Evolutionary conservation across 2,329 filamentous ascomycete species (phyloP), one percentile per base, ranked within the genome.

Genomic region (Stromatinia cepivora): DNA sequence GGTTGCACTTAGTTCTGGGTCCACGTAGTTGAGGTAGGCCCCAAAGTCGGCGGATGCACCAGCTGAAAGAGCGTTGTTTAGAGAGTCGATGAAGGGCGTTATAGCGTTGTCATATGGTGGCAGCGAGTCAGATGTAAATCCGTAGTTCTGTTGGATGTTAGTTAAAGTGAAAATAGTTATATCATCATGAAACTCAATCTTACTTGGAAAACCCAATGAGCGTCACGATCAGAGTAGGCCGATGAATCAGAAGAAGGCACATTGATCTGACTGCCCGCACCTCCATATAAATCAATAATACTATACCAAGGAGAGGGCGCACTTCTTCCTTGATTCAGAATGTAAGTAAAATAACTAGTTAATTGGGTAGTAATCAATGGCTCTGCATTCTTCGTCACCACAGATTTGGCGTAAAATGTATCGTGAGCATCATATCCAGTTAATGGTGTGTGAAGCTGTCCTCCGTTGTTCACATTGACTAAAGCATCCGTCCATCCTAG

Each of bases 321-420:
- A 39, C 20, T 68, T 25, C 13, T 63, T 17, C 69, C 69, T 64
- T 71, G 28, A 22, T 69, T 67, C 10, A 69, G 17, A 17, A 68
- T 25, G 20, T 57, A 72, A 0, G 25, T 52, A 36, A 67, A 72
- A 58, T 62, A 72, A 62, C 65, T 63, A 13, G 34, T 34, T 1
- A 70, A n/a, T 48, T 61, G 54, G 13, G 42, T 34, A 5, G 39
- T 11, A 15, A 69, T 69, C 34, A 72, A 54, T 15, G 71, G 71
- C 52, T 70, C 15, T 8, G 54, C 42, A 11, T 72, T 66, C 36
- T 68, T 66, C 9, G 69, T 69, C 13, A 72, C 65, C n/a, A 72
- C 53, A n/a, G 71, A 73, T 56, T 72, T 73, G 15, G 63, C 69
- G 31, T 73, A 73, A 36, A 73, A 72, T 9, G 69, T 73, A 25